Evolutionary conservation across 2,329 filamentous ascomycete genomes (phyloP).

Genomic region (Cordyceps cicadae): DNA sequence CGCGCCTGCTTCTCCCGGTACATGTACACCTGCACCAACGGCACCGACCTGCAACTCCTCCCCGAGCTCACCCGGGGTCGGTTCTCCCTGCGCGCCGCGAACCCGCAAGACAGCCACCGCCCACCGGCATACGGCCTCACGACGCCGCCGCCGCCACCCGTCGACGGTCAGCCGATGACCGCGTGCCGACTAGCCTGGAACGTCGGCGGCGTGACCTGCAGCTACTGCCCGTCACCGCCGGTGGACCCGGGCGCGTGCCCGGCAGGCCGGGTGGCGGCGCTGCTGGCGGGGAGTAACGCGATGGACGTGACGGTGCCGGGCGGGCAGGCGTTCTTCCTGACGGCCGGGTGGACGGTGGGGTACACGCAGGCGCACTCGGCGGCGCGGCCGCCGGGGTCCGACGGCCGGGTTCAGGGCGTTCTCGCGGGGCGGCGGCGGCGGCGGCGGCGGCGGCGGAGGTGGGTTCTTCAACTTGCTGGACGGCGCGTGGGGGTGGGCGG

Average conservation of each 20-base stretch:
- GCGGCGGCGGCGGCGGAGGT: no score
- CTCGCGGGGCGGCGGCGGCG: slow-evolving; percentile 21
- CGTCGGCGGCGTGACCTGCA: slow-evolving; percentile 21
- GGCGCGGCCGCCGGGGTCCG: slow-evolving; percentile 20
- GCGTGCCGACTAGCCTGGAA: slow-evolving; percentile 19
- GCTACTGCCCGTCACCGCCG: not conserved
- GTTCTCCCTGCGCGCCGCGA: slow-evolving; percentile 21
- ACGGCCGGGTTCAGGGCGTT: slow-evolving; percentile 22
- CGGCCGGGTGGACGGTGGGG: slow-evolving; percentile 20
- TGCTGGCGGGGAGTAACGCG: slow-evolving; percentile 16
- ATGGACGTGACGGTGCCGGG: slow-evolving; percentile 26
- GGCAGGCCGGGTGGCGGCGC: slow-evolving; percentile 19
- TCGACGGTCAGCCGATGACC: slow-evolving; percentile 23
- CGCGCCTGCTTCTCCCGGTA: slow-evolving; percentile 28
- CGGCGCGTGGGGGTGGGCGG: slow-evolving; percentile 9
- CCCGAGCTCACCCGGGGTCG: not conserved
- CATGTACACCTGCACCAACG: slow-evolving; percentile 16
- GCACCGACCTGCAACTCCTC: not conserved
- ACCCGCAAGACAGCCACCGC: slow-evolving; percentile 18
- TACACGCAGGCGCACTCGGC: slow-evolving; percentile 29
- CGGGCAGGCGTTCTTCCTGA: slow-evolving; percentile 25
- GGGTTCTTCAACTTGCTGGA: slow-evolving; percentile 22
- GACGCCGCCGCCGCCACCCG: not conserved
- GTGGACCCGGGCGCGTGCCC: slow-evolving; percentile 20
- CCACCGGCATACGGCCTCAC: not conserved